A percentile compares a stretch with the other conserved stretches of the same genome.
These are phyloP conservation scores for Coemansia sp. DNA, from an alignment of 192 early-diverging fungal genomes.

Conservation along the genomic window DNA sequence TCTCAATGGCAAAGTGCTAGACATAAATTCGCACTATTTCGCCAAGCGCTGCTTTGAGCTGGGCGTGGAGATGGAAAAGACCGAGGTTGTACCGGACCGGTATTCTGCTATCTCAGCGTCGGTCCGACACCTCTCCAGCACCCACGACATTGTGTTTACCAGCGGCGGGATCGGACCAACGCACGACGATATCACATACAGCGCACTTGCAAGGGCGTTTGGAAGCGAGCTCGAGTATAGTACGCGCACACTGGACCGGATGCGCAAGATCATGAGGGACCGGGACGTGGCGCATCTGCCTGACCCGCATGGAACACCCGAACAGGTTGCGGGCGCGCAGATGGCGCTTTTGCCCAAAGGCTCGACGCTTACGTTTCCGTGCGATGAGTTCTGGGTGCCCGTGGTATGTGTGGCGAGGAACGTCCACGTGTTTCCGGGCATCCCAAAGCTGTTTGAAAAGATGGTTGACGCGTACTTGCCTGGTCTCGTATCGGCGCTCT, in stretches of 20 bases:
- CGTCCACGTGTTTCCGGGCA: conserved; percentile 68
- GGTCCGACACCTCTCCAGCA: conserved; percentile 50
- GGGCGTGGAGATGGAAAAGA: conserved; percentile 59
- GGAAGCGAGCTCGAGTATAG: conserved; percentile 56
- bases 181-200: conserved; percentile 70
- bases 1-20: conserved; percentile 67
- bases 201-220: conserved; percentile 62
- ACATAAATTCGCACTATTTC: conserved; percentile 62
- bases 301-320: conserved; percentile 31
- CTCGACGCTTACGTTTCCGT: conserved; percentile 46
- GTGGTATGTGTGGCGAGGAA: conserved; percentile 61
- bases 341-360: conserved; percentile 67
- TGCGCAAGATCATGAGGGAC: conserved; percentile 46
- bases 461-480: conserved; percentile 33
- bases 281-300: conserved; percentile 13
- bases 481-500: not conserved
- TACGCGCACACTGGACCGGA: conserved; percentile 56
- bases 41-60: conserved; percentile 62
- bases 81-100: conserved; percentile 56
- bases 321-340: conserved; percentile 52
- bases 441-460: conserved; percentile 63
- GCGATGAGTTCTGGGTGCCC: conserved; percentile 67
- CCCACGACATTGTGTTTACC: conserved; percentile 65
- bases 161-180: conserved; percentile 75
- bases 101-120: conserved; percentile 44